Percentiles rank a stretch among this genome's conserved stretches.
These are phyloP conservation scores for Aspergillus fumigatus DNA, from an alignment of 2,329 filamentous ascomycete genomes.

Conservation along the genomic window DNA sequence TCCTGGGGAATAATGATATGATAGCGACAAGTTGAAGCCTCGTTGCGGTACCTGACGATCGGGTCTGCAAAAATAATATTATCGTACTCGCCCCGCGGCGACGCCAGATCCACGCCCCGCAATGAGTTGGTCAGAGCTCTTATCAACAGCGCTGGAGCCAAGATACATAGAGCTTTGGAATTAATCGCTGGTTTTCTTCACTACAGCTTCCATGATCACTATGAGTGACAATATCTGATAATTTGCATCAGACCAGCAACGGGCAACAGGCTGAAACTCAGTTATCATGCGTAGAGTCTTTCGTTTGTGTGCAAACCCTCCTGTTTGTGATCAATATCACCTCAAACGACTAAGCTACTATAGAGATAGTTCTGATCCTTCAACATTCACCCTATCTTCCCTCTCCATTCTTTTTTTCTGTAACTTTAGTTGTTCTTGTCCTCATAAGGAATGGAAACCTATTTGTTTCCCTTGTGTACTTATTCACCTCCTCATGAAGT, in stretches of 20 bases:
- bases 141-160: not conserved
- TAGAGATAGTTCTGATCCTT: not conserved
- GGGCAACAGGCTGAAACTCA: not conserved
- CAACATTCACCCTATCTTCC: not conserved
- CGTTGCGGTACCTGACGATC: slow-evolving; percentile 16
- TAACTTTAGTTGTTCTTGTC: not conserved
- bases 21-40: slow-evolving; percentile 13
- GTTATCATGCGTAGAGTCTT: not conserved
- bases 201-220: not conserved
- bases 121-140: not conserved
- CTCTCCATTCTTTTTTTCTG: not conserved
- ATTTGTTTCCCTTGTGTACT: not conserved
- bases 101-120: not conserved
- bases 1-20: slow-evolving; percentile 23
- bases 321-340: not conserved
- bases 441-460: not conserved
- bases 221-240: not conserved
- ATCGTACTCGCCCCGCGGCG: slow-evolving; percentile 11
- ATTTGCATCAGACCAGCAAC: not conserved
- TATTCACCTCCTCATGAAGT: not conserved
- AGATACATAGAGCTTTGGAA: not conserved
- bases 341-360: not conserved
- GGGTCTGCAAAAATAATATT: slow-evolving; percentile 14
- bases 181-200: not conserved
- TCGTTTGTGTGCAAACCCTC: not conserved